Conservation (phyloP, 768 basidiomycete species). For the Russula sp. region DNA sequence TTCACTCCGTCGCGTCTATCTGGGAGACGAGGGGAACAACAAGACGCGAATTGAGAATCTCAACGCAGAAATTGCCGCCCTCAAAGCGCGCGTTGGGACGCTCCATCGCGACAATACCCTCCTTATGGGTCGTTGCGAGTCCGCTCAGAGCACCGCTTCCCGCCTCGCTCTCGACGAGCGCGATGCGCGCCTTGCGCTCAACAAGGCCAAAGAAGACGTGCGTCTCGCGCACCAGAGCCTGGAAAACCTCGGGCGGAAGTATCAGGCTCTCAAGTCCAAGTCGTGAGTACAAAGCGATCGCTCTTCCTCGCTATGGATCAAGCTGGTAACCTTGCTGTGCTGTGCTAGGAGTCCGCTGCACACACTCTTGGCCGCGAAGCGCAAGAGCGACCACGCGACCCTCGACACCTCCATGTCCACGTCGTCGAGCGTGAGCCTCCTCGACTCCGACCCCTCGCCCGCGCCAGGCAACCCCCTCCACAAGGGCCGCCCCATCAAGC, state of each 20-base stretch:
- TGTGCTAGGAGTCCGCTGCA: not conserved
- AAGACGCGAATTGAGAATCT: not conserved
- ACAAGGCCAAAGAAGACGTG: not conserved
- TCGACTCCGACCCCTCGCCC: not conserved
- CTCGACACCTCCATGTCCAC: slow-evolving; percentile 3
- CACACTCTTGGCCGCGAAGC: not conserved
- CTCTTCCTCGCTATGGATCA: not conserved
- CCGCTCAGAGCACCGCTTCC: not conserved
- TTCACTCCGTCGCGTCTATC: slow-evolving; percentile 16
- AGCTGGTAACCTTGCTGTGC: no score
- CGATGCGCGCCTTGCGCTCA: slow-evolving; percentile 6
- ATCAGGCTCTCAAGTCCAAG: not conserved
- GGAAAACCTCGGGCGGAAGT: not conserved
- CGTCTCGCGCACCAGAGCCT: not conserved
- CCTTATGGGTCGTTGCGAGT: slow-evolving; percentile 12
- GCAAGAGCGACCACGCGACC: slow-evolving; percentile 9
- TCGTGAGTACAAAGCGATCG: not conserved
- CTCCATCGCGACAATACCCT: slow-evolving; percentile 18
- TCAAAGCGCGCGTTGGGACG: not conserved
- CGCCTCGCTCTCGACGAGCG: slow-evolving; percentile 11
- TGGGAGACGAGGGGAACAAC: not conserved
- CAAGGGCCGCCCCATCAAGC: not conserved
- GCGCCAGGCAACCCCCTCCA: not conserved
- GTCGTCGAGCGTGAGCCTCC: not conserved
- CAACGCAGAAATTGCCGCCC: not conserved